phyloP scores from a whole-genome alignment of 1,284 basidiomycete genomes.

The Ceratobasidium sp. region DNA sequence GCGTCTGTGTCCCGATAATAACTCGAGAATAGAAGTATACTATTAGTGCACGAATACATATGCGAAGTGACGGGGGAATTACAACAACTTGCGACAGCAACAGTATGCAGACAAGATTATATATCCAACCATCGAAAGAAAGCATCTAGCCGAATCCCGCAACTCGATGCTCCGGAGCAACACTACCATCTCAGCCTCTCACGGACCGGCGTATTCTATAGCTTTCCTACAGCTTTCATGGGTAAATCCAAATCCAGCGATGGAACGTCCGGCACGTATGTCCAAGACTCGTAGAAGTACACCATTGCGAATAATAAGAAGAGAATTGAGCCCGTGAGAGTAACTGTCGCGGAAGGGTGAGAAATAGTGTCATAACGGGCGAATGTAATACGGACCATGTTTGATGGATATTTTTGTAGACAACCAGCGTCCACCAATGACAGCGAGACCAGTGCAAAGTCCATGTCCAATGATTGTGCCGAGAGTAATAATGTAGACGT shows the following conservation, averaged over 20 bases:
- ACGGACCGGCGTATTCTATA: too few species aligned
- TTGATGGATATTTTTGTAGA: constrained; percentile 96
- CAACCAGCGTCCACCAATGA: constrained; percentile 90
- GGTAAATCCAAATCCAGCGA: constrained; percentile 36
- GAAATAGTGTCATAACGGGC: not conserved
- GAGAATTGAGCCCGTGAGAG: constrained; percentile 82
- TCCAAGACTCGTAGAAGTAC: constrained; percentile 78
- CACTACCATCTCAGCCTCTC: too few species aligned
- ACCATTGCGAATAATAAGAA: constrained; percentile 88
- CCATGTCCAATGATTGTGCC: constrained; percentile 93
- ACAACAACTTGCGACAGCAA: not conserved
- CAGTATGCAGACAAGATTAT: not conserved
- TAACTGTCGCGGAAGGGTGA: constrained; percentile 67
- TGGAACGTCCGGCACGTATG: constrained; percentile 33
- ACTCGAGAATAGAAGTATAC: not conserved
- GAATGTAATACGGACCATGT: constrained; percentile 74
- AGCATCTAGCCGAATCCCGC: too few species aligned
- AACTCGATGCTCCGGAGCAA: too few species aligned
- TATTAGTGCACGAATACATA: constrained; percentile 11
- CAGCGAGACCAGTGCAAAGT: constrained; percentile 89
- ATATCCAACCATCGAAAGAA: not conserved
- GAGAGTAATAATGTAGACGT: constrained; percentile 83
- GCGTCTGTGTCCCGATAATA: not conserved
- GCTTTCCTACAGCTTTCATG: constrained; percentile 27
- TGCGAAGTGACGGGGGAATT: too few species aligned